Evolutionary conservation across 805 yeast species (phyloP), one percentile per base, ranked within the genome.

Genomic region (Candida parachauliodes): DNA sequence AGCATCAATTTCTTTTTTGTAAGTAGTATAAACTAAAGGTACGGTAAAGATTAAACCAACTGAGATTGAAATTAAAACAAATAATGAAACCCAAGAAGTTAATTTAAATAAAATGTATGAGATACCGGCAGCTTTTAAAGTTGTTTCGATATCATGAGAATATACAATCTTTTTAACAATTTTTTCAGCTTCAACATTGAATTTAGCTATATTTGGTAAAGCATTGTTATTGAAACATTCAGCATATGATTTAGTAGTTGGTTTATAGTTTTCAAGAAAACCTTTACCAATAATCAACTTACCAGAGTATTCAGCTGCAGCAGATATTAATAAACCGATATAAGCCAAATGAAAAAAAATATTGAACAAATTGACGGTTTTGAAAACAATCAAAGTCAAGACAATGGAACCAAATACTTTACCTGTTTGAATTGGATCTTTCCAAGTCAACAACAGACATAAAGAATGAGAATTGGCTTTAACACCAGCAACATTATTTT

Each of bases 281-380:
- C 97, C 96, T 54, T 72, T 69, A 47, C 96, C 96, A 34, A 85
- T 73, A 48, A 83, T 62, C 29, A 78, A 51, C 55, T 83, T 83
- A 44, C 95, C 83, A 40, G 72, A 70, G 55, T 81, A 84, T 68
- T 89, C 97, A 39, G 81, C 84, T 40, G 88, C 93, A 34, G 91
- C 74, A 20, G 44, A 71, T 14, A 36, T 48, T 50, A 65, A 55
- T 45, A 88, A 70, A 19, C 74, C 78, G 44, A 79, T 61, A 57
- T 79, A 78, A 38, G 78, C 63, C 32, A 82, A 44, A 58, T 74
- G 78, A 70, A 81, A 75, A 52, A 81, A 62, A 37, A 81, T 62
- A 45, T 79, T 76, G 50, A 81, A 50, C 48, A 84, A 55, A 57
- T 83, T 81, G 52, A 83, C 74, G 34, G 68, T 74, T 59, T 83